Evolutionary conservation across 257 asterid genomes (phyloP).

Genomic region (Asclepias syriaca): DNA sequence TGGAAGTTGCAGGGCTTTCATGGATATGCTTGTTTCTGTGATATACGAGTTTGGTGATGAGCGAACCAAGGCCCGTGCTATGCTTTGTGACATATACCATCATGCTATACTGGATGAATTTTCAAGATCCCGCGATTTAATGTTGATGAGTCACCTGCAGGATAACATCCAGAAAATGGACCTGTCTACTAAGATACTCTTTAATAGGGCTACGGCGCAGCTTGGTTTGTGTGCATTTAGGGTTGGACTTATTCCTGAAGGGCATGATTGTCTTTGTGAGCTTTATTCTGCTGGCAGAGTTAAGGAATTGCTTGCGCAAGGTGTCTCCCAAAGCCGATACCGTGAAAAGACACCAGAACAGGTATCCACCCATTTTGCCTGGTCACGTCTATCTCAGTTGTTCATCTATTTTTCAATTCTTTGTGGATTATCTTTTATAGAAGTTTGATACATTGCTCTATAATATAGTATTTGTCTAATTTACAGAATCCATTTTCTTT

Average conservation of each 20-base stretch:
- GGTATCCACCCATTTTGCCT: constrained; percentile 33
- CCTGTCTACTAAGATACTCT: constrained; percentile 84
- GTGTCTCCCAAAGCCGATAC: constrained; percentile 85
- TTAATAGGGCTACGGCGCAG: constrained; percentile 93
- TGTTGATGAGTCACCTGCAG: constrained; percentile 97
- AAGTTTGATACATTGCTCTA: background rate
- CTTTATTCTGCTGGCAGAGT: constrained; percentile 92
- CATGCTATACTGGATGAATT: constrained; percentile 85
- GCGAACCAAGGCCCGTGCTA: constrained; percentile 93
- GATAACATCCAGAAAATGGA: constrained; percentile 96
- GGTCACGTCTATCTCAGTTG: background rate
- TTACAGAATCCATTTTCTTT: no score
- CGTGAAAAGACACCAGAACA: constrained; percentile 98
- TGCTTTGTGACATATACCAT: constrained; percentile 96
- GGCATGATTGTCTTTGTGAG: constrained; percentile 78
- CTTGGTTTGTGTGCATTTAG: constrained; percentile 91
- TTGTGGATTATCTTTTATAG: background rate
- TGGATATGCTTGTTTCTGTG: constrained; percentile 77
- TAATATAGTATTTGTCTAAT: no score
- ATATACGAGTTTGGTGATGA: constrained; percentile 86
- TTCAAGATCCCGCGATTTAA: constrained; percentile 70
- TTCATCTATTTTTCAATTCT: background rate
- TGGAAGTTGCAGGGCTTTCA: constrained; percentile 71
- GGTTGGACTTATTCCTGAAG: constrained; percentile 72
- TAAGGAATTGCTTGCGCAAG: constrained; percentile 94